These are phyloP conservation scores for Solanum habrochaites DNA, from an alignment of 257 asterid species.

Conservation along the genomic window DNA sequence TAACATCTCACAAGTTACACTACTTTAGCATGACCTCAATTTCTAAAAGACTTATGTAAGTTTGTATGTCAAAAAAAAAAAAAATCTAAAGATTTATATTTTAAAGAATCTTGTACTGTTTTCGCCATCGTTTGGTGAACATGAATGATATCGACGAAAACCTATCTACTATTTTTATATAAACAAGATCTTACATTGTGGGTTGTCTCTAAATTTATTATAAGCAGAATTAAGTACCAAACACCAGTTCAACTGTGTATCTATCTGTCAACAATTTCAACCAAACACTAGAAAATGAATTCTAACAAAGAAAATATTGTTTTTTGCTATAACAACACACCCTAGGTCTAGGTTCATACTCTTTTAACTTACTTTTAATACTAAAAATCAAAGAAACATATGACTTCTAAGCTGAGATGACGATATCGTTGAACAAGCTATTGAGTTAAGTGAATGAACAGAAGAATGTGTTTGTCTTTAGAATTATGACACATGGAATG, in stretches of 20 bases:
- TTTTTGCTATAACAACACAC: neutral
- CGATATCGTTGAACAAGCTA: neutral
- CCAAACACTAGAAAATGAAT: neutral
- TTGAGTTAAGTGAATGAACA: neutral
- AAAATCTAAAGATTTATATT: too few relatives aligned
- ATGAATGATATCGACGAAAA: neutral
- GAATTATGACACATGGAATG: neutral
- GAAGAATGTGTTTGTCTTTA: neutral
- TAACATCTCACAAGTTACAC: neutral
- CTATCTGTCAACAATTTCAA: neutral
- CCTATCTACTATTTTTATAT: neutral
- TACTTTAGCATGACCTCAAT: neutral
- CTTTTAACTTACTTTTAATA: neutral
- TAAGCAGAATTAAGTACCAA: neutral
- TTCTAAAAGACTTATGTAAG: neutral
- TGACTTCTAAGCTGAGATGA: neutral
- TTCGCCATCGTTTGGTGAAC: neutral
- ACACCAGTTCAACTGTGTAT: neutral
- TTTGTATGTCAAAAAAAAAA: too few relatives aligned
- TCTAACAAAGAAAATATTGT: neutral
- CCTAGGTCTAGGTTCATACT: neutral
- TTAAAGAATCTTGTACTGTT: neutral
- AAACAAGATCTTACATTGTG: neutral
- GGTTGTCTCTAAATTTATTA: neutral
- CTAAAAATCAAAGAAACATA: neutral